Evolutionary conservation across 352 stramenopile species (phyloP).

Genomic region (Nothophytophthora sp.): DNA sequence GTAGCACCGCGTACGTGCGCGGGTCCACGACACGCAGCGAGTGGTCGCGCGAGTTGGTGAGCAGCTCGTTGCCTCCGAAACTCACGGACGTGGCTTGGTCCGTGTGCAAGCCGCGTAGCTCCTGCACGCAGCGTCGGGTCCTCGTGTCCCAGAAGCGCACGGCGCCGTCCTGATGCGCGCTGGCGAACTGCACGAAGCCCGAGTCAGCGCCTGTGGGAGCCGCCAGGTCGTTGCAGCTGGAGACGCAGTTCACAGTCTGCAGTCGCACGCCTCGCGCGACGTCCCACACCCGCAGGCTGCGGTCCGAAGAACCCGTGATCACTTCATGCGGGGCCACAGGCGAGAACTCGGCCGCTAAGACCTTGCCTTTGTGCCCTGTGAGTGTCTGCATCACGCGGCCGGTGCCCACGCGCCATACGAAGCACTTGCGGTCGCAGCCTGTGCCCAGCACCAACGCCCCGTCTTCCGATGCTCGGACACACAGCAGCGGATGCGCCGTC

Average conservation of each 20-base stretch:
- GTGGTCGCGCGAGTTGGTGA: constrained; percentile 83
- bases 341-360: constrained; percentile 79
- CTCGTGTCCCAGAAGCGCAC: constrained; percentile 82
- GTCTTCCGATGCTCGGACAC: constrained; percentile 77
- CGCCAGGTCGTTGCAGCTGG: constrained; percentile 82
- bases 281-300: constrained; percentile 81
- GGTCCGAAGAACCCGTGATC: constrained; percentile 77
- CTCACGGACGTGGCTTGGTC: constrained; percentile 82
- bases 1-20: constrained; percentile 56
- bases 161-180: constrained; percentile 75
- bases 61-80: constrained; percentile 49
- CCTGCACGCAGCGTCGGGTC: constrained; percentile 48
- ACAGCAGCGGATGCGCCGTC: constrained; percentile 82
- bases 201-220: constrained; percentile 30
- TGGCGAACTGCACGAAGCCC: constrained; percentile 66
- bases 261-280: constrained; percentile 58
- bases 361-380: constrained; percentile 84
- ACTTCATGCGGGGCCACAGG: constrained; percentile 55
- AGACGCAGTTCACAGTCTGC: constrained; percentile 78
- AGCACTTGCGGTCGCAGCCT: constrained; percentile 84
- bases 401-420: constrained; percentile 83
- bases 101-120: constrained; percentile 55
- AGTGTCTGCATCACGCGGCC: constrained; percentile 83
- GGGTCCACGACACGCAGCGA: constrained; percentile 67
- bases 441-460: constrained; percentile 77